Conservation (phyloP, 73 alveolate genomes). For the Symbiodinium natans region DNA sequence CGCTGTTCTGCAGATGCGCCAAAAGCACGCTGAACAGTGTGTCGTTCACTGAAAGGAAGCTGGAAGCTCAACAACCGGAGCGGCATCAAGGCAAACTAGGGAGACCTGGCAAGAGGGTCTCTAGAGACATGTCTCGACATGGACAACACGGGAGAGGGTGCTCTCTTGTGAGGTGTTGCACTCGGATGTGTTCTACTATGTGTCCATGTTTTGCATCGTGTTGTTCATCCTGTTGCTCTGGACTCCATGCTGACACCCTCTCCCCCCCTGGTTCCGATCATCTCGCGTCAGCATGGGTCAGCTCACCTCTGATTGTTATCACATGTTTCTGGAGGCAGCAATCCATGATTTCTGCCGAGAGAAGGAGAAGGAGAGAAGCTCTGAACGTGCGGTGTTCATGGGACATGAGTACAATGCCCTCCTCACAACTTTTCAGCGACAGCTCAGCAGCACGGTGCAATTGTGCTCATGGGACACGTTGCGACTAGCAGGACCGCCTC, state of each 20-base stretch:
- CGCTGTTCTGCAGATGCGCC: background rate
- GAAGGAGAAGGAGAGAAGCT: conserved; percentile 63
- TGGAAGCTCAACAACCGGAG: background rate
- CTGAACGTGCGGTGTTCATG: too few relatives aligned
- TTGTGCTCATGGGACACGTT: too few relatives aligned
- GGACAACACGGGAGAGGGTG: background rate
- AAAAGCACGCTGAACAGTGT: too few relatives aligned
- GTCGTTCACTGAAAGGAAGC: background rate
- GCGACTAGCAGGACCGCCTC: background rate
- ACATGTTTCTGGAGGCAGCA: conserved; percentile 21
- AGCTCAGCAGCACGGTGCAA: too few relatives aligned
- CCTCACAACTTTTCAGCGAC: too few relatives aligned
- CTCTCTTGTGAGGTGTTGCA: background rate
- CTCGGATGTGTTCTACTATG: background rate
- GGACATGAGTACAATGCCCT: too few relatives aligned
- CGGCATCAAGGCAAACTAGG: background rate
- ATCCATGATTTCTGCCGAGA: conserved; percentile 47
- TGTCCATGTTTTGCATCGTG: background rate
- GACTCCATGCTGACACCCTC: background rate
- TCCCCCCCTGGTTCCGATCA: background rate
- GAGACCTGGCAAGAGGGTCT: too few relatives aligned
- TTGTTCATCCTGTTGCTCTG: background rate
- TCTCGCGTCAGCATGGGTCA: background rate
- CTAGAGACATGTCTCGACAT: too few relatives aligned
- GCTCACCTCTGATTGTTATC: too few relatives aligned